Evolutionary conservation across 192 early-diverging fungal genomes (phyloP).

Genomic region (Umbelopsis isabellina): DNA sequence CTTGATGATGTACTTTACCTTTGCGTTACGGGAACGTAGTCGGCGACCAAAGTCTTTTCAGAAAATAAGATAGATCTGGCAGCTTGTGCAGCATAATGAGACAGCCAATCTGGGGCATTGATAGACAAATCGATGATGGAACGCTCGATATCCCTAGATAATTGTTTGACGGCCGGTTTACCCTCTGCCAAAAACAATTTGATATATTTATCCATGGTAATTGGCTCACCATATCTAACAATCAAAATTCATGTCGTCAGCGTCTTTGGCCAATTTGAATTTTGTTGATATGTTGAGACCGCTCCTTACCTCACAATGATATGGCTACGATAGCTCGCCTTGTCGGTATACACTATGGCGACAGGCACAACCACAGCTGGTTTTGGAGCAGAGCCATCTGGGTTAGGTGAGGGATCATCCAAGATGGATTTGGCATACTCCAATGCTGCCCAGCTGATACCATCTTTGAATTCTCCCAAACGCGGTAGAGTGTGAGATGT

Average conservation of each 20-base stretch:
- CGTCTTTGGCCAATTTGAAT: background rate
- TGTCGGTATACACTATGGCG: conserved; percentile 53
- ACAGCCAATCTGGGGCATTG: conserved; percentile 55
- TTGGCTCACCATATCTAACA: conserved; percentile 48
- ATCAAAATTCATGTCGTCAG: background rate
- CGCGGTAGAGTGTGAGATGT: conserved; percentile 45
- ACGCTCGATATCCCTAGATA: conserved; percentile 42
- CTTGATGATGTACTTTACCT: conserved; percentile 32
- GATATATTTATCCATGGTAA: conserved; percentile 43
- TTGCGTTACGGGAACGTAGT: conserved; percentile 52
- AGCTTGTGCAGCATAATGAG: conserved; percentile 42
- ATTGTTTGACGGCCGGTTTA: conserved; percentile 41
- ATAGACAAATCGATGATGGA: conserved; percentile 50
- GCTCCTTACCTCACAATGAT: conserved; percentile 46
- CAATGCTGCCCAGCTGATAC: conserved; percentile 52
- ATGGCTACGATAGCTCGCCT: conserved; percentile 50
- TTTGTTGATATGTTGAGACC: too few species aligned
- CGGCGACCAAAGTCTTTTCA: conserved; percentile 30
- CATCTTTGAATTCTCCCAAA: conserved; percentile 49
- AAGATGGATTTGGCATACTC: conserved; percentile 48
- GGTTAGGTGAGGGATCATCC: conserved; percentile 24
- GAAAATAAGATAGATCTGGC: conserved; percentile 46
- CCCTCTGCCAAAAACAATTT: conserved; percentile 42
- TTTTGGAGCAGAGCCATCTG: conserved; percentile 24
- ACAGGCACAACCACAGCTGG: conserved; percentile 42